phyloP scores from a whole-genome alignment of 345 rosid genomes.

The Salix purpurea region DNA sequence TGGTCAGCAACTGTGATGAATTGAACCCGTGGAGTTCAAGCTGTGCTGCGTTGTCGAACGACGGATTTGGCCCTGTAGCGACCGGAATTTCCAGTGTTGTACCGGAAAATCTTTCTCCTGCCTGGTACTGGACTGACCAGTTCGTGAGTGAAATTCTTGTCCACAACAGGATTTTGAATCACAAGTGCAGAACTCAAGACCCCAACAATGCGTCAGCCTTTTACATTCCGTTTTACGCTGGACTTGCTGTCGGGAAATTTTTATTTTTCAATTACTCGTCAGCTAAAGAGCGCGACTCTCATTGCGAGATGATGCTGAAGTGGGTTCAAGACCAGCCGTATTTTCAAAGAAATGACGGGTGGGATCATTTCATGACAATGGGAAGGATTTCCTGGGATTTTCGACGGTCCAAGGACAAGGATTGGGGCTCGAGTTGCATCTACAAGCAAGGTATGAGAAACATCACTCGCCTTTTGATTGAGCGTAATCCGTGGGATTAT shows the following conservation, averaged over 20 bases:
- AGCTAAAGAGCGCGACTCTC: conserved; percentile 65
- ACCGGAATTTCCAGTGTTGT: conserved; percentile 43
- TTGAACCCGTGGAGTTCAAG: conserved; percentile 89
- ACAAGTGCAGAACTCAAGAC: conserved; percentile 65
- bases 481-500: conserved; percentile 98
- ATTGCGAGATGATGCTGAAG: conserved; percentile 56
- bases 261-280: conserved; percentile 52
- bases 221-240: conserved; percentile 88
- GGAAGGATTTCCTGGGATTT: conserved; percentile 99
- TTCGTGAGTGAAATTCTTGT: conserved; percentile 76
- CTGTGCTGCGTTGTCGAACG: conserved; percentile 63
- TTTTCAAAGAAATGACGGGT: conserved; percentile 65
- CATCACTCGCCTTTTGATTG: conserved; percentile 87
- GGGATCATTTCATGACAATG: conserved; percentile 95
- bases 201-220: conserved; percentile 71
- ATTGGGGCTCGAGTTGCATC: conserved; percentile 94
- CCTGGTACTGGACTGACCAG: conserved; percentile 96
- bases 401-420: conserved; percentile 61
- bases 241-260: conserved; percentile 83
- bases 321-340: conserved; percentile 69
- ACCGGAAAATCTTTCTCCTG: conserved; percentile 58
- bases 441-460: conserved; percentile 77
- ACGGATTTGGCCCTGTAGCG: conserved; percentile 67
- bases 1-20: conserved; percentile 57
- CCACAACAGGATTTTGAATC: conserved; percentile 70